Evolutionary conservation across 2,329 filamentous ascomycete species (phyloP).

Genomic region (Myriosclerotinia scirpicola): DNA sequence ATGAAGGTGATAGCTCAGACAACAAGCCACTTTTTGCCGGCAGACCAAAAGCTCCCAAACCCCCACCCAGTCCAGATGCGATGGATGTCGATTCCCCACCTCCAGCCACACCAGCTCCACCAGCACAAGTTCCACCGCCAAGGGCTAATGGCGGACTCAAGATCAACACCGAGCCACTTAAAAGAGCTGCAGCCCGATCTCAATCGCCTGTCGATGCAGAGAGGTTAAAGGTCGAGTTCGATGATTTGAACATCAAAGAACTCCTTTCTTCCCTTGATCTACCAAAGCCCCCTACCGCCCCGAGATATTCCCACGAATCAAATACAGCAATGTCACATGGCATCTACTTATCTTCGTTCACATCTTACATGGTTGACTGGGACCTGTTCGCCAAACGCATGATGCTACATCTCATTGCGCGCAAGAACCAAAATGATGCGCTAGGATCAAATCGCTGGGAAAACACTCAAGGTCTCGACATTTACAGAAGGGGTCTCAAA

Average conservation of each 20-base stretch:
- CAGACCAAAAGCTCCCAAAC: conserved; percentile 34
- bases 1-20: conserved; percentile 36
- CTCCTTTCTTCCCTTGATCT: conserved; percentile 53
- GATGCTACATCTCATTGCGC: conserved; percentile 55
- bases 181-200: conserved; percentile 42
- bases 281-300: conserved; percentile 50
- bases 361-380: conserved; percentile 55
- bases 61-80: conserved; percentile 51
- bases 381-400: conserved; percentile 52
- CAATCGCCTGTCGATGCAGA: conserved; percentile 32
- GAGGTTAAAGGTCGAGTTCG: conserved; percentile 45
- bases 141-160: conserved; percentile 52
- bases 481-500: conserved; percentile 60
- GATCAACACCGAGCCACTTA: conserved; percentile 56
- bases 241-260: conserved; percentile 47
- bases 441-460: conserved; percentile 45
- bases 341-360: conserved; percentile 55
- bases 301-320: conserved; percentile 41
- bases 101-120: conserved; percentile 9
- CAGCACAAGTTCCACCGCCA: conserved; percentile 47
- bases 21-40: conserved; percentile 36
- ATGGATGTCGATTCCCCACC: conserved; percentile 65
- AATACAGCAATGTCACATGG: conserved; percentile 41
- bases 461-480: conserved; percentile 49
- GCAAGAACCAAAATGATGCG: conserved; percentile 46